Evolutionary conservation across 768 basidiomycete genomes (phyloP).

Genomic region (Mycena haematopus): DNA sequence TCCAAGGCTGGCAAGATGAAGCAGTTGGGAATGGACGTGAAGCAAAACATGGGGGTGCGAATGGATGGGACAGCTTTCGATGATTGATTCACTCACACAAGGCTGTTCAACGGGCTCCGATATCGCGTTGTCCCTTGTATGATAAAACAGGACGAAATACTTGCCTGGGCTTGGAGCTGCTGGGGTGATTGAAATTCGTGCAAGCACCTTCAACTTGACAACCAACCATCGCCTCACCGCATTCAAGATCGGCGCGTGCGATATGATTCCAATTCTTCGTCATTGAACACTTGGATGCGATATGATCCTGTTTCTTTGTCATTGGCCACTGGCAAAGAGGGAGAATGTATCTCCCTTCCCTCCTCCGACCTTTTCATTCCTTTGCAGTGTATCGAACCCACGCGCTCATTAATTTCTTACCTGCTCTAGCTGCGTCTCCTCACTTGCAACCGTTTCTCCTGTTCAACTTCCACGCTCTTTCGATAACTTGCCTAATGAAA

Average conservation of each 20-base stretch:
- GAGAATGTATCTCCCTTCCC: background rate
- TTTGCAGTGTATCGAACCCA: slow-evolving; percentile 10
- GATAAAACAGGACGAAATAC: background rate
- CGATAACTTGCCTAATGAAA: slow-evolving; percentile 3
- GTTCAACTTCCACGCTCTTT: slow-evolving; percentile 17
- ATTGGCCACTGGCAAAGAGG: too few species aligned
- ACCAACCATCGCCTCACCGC: background rate
- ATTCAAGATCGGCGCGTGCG: background rate
- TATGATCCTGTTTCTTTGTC: too few species aligned
- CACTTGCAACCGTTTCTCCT: slow-evolving; percentile 10
- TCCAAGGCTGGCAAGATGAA: slow-evolving; percentile 81
- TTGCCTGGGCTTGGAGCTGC: background rate
- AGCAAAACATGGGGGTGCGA: slow-evolving; percentile 82
- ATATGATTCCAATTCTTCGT: too few species aligned
- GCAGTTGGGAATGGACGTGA: slow-evolving; percentile 85
- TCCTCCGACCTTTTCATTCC: slow-evolving; percentile 3
- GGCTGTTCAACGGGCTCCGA: background rate
- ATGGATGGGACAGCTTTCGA: slow-evolving; percentile 81
- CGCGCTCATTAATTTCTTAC: slow-evolving; percentile 12
- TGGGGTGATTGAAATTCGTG: background rate
- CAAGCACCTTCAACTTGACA: background rate
- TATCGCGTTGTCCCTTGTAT: background rate
- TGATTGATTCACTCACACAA: slow-evolving; percentile 33
- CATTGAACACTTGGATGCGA: too few species aligned
- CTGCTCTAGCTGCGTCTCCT: slow-evolving; percentile 4